Conservation (phyloP, 371 early-diverging fungal species). For the Mucor mucedo region DNA sequence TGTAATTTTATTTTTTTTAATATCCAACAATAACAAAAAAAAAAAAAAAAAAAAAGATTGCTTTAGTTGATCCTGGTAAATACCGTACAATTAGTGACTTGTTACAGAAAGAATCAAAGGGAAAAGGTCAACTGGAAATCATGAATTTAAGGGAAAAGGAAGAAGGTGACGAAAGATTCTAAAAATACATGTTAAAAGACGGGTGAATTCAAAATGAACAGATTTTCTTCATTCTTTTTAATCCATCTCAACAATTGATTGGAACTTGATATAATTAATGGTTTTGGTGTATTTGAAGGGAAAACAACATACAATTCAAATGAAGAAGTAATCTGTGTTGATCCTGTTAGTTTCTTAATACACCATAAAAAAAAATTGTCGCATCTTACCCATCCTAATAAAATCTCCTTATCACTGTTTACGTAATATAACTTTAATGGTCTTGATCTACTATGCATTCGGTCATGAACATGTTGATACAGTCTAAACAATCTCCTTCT, state of each 20-base stretch:
- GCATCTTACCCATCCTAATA: slow-evolving; percentile 73
- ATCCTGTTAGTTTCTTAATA: neutral
- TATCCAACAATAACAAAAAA: no score
- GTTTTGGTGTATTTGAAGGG: slow-evolving; percentile 70
- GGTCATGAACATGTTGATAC: slow-evolving; percentile 70
- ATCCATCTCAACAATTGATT: slow-evolving; percentile 77
- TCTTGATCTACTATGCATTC: slow-evolving; percentile 64
- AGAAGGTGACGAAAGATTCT: slow-evolving; percentile 79
- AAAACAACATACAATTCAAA: slow-evolving; percentile 80
- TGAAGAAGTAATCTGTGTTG: slow-evolving; percentile 61
- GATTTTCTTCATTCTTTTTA: slow-evolving; percentile 68
- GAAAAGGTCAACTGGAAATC: slow-evolving; percentile 86
- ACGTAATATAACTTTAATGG: slow-evolving; percentile 68
- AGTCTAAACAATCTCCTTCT: slow-evolving; percentile 60
- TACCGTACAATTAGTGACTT: slow-evolving; percentile 83
- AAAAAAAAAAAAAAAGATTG: slow-evolving; percentile 67
- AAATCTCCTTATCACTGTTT: slow-evolving; percentile 62
- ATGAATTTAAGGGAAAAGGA: slow-evolving; percentile 81
- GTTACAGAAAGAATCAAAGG: slow-evolving; percentile 82
- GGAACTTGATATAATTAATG: slow-evolving; percentile 64
- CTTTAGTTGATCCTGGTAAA: slow-evolving; percentile 93
- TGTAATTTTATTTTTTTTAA: slow-evolving; percentile 10
- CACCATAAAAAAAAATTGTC: no score
- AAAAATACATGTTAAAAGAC: slow-evolving; percentile 30
- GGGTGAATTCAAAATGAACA: slow-evolving; percentile 74